A percentile compares a stretch with the other conserved stretches of the same genome.
Evolutionary conservation across 768 basidiomycete species (phyloP).

Genomic region (Hortiboletus flavorubellus): DNA sequence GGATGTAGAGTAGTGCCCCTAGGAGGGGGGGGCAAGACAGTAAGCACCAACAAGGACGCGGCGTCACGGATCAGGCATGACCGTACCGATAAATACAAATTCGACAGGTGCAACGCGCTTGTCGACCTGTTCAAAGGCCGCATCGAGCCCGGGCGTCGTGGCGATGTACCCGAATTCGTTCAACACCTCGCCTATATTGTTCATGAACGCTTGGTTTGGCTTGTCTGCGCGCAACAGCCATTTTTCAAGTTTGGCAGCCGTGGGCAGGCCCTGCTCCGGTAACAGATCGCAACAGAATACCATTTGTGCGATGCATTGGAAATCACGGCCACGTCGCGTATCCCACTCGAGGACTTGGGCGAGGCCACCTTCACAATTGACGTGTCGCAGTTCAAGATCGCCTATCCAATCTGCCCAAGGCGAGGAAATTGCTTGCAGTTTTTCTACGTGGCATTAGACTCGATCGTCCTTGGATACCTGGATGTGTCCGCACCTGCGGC

Average conservation of each 20-base stretch:
- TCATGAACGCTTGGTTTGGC: constrained; percentile 50
- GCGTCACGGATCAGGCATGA: neutral
- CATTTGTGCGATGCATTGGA: constrained; percentile 69
- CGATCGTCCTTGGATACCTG: neutral
- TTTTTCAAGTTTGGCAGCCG: constrained; percentile 53
- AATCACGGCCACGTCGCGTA: constrained; percentile 67
- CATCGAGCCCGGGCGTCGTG: constrained; percentile 34
- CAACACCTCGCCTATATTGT: constrained; percentile 51
- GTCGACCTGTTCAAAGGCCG: constrained; percentile 50
- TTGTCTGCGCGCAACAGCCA: constrained; percentile 33
- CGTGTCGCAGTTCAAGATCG: constrained; percentile 53
- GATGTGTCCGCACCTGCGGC: constrained; percentile 51
- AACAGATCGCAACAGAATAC: constrained; percentile 63
- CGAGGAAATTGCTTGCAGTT: constrained; percentile 74
- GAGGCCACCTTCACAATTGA: constrained; percentile 59
- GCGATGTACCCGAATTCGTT: constrained; percentile 55
- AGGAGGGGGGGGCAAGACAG: neutral
- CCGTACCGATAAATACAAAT: constrained; percentile 76
- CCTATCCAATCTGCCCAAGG: constrained; percentile 67
- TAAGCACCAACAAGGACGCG: neutral
- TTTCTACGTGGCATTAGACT: constrained; percentile 46
- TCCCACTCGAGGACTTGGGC: constrained; percentile 57
- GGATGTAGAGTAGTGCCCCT: constrained; percentile 67
- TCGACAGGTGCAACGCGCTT: constrained; percentile 69
- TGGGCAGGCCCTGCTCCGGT: constrained; percentile 46